These are phyloP conservation scores for Firmiana major DNA, from an alignment of 345 rosid genomes.

Conservation along the genomic window DNA sequence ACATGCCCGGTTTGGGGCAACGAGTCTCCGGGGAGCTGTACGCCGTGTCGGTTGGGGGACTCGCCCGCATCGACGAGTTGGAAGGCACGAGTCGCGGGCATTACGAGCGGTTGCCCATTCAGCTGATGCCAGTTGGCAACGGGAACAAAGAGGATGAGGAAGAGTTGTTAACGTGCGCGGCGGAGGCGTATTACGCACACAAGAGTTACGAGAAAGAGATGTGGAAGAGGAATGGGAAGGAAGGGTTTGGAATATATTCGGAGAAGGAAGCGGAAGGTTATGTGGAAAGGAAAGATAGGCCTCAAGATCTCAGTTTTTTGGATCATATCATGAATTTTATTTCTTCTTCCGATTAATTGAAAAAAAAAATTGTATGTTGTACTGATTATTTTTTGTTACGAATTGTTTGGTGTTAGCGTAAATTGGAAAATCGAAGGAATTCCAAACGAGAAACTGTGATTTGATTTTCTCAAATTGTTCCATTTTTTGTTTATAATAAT, in stretches of 20 bases:
- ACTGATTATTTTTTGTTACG: background rate
- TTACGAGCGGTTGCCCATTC: constrained; percentile 51
- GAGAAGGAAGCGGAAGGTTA: constrained; percentile 69
- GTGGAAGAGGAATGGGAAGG: constrained; percentile 49
- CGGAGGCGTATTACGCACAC: constrained; percentile 68
- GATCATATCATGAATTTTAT: constrained; percentile 60
- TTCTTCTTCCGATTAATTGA: constrained; percentile 29
- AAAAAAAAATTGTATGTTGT: background rate
- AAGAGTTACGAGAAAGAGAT: constrained; percentile 54
- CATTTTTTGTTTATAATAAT: no score
- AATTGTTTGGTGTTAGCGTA: no score
- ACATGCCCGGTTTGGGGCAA: constrained; percentile 58
- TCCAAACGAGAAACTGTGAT: background rate
- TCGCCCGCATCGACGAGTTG: constrained; percentile 61
- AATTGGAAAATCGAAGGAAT: background rate
- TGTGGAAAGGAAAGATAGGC: constrained; percentile 63
- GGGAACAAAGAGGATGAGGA: background rate
- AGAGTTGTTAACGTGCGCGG: constrained; percentile 19
- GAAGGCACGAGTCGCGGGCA: constrained; percentile 69
- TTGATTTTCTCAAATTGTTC: no score
- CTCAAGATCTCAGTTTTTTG: constrained; percentile 56
- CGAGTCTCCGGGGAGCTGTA: constrained; percentile 71
- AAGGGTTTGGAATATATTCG: constrained; percentile 47
- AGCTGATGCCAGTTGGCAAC: constrained; percentile 6
- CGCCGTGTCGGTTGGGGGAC: constrained; percentile 56